These are phyloP conservation scores for Nakaseomyces kungkrabaensis DNA, from an alignment of 1,139 yeast species.

Conservation along the genomic window DNA sequence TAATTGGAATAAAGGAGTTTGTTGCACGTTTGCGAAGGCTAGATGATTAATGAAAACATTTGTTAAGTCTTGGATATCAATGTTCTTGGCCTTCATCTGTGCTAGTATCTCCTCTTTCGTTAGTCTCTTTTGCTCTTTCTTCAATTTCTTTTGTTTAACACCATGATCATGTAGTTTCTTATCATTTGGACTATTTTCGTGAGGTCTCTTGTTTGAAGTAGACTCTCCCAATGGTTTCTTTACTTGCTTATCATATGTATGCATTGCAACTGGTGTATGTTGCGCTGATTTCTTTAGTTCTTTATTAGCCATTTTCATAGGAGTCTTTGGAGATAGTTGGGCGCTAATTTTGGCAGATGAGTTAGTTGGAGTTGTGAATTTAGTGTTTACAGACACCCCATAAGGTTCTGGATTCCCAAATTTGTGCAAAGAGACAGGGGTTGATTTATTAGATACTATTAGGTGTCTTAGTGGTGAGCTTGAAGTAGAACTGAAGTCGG, in stretches of 20 bases:
- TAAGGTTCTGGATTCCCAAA: constrained; percentile 1
- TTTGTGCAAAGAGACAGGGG: neutral
- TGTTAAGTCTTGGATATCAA: constrained; percentile 36
- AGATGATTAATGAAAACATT: constrained; percentile 71
- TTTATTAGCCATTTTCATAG: neutral
- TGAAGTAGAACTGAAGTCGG: neutral
- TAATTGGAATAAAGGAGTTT: constrained; percentile 69
- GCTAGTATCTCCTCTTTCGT: constrained; percentile 5
- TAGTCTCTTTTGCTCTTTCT: constrained; percentile 1
- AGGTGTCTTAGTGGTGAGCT: neutral
- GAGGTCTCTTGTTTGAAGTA: neutral
- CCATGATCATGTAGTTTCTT: too few species aligned
- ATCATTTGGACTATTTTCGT: neutral
- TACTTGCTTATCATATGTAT: neutral
- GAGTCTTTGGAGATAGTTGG: neutral
- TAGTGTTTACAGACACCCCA: neutral
- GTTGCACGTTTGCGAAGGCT: constrained; percentile 80
- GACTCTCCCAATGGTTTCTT: neutral
- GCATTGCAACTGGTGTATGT: neutral
- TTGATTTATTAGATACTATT: neutral
- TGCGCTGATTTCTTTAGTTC: neutral
- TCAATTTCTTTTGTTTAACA: constrained; percentile 4
- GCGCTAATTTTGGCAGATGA: neutral
- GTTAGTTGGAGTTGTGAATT: neutral
- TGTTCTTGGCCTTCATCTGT: constrained; percentile 3